A percentile compares a stretch with the other conserved stretches of the same genome.
phyloP scores from a whole-genome alignment of 2,329 filamentous ascomycete species.

The Epichloe sylvatica region DNA sequence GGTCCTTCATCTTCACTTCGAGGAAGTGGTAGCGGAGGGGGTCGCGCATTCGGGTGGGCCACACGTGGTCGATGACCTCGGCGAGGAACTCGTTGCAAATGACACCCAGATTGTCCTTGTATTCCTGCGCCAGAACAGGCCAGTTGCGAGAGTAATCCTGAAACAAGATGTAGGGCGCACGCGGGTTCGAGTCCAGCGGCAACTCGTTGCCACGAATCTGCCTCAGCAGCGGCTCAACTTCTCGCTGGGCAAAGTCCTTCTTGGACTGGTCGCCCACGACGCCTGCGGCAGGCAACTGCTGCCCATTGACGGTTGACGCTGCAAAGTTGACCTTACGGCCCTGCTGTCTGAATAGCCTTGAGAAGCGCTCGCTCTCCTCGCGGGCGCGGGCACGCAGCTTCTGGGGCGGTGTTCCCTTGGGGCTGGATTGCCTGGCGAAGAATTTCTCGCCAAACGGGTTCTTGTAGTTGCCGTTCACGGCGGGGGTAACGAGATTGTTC shows the following conservation, averaged over 20 bases:
- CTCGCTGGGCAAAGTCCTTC: conserved; percentile 31
- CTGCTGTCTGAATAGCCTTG: conserved; percentile 32
- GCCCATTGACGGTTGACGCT: conserved; percentile 7
- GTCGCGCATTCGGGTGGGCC: conserved; percentile 37
- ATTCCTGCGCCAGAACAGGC: conserved; percentile 37
- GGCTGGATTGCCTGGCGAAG: conserved; percentile 34
- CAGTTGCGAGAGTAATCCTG: conserved; percentile 39
- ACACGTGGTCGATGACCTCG: conserved; percentile 36
- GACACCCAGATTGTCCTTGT: conserved; percentile 39
- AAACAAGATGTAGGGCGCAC: conserved; percentile 40
- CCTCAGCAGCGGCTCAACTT: conserved; percentile 34
- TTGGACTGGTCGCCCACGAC: conserved; percentile 26
- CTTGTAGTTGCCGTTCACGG: conserved; percentile 41
- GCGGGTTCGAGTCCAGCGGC: conserved; percentile 37
- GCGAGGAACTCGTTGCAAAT: conserved; percentile 40
- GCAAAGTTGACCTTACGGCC: conserved; percentile 35
- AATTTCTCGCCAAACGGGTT: conserved; percentile 38
- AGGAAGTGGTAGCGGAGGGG: conserved; percentile 35
- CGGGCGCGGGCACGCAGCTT: conserved; percentile 36
- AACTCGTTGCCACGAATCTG: conserved; percentile 40
- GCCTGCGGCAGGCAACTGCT: conserved; percentile 16
- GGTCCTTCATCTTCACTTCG: conserved; percentile 32
- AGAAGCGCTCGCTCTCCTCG: conserved; percentile 38
- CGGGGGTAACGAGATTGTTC: conserved; percentile 39
- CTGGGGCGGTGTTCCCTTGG: conserved; percentile 36